Base-by-base conservation (phyloP, 73 alveolate genomes). In the Stentor coeruleus region DNA sequence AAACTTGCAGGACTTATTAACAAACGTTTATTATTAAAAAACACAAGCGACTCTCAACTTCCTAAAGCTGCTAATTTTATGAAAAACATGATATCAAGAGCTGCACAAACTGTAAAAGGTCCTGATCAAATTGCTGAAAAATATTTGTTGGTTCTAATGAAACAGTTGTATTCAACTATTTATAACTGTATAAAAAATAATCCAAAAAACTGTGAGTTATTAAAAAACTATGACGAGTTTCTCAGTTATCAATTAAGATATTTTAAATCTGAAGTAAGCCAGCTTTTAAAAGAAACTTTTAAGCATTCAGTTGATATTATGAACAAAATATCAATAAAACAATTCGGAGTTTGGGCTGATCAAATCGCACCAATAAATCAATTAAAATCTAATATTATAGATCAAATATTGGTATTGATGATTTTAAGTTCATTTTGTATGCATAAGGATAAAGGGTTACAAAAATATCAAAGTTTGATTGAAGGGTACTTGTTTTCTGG, bases 291-390 rank as follows among this genome's bases (percentile, higher is more conserved):
- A 20, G 79, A 66, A 33, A 20, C 79, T 1, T 66, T 66, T 2
- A 66, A 66, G 2, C 79, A 66, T 31, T 66, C 79, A 28, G 37
- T 20, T 2, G 41, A 66, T 11, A 66, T 66, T 20, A 20, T 66
- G 79, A 66, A 66, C 33, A 31, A 66, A 66, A 66, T 31, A 1
- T 66, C 79, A 0, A 20, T 1, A 0, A 66, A 37, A 11, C 79
- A 66, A 33, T 66, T 66, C 2, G 40, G n/a, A 20, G 79, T 20
- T 2, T 66, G 79, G 41, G 79, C 79, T 28, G 37, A 66, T 66
- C 79, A 66, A 31, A 26, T 66, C 26, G 33, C n/a, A 15, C 42
- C 36, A 20, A 37, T 66, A 1, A 33, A 66, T 33, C 49, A 66
- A 33, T 49, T 49, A 49, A 66, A 20, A 11, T 20, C n/a, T 26